These are phyloP conservation scores for Onygenales sp. DNA, from an alignment of 2,329 filamentous ascomycete species.

Conservation along the genomic window DNA sequence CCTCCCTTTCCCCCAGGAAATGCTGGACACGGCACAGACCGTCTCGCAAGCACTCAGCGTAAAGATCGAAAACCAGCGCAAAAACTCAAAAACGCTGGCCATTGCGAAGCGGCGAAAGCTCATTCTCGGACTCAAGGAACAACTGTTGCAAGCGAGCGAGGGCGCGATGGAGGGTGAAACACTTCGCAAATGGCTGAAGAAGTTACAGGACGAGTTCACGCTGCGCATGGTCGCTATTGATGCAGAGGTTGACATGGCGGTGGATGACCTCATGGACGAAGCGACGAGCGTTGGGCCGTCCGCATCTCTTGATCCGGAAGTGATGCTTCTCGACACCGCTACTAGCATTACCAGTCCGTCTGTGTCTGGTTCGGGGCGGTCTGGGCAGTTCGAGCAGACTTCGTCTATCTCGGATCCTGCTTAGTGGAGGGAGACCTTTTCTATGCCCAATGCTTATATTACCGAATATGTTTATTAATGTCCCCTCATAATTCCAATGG, in stretches of 20 bases:
- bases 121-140: conserved; percentile 62
- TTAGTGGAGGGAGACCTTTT: too few species aligned
- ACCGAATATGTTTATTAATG: too few species aligned
- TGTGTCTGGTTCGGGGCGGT: background rate
- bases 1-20: conserved; percentile 58
- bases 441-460: too few species aligned
- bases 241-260: conserved; percentile 16
- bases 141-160: conserved; percentile 57
- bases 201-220: conserved; percentile 67
- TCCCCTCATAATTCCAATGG: too few species aligned
- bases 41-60: conserved; percentile 55
- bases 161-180: conserved; percentile 56
- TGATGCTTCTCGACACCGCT: background rate
- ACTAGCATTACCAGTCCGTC: background rate
- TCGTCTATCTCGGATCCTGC: too few species aligned
- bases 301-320: background rate
- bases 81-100: conserved; percentile 48
- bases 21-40: conserved; percentile 58
- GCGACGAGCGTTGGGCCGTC: conserved; percentile 2
- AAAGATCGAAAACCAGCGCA: conserved; percentile 49
- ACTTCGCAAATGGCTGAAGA: conserved; percentile 54
- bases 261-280: conserved; percentile 1
- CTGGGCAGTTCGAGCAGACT: too few species aligned
- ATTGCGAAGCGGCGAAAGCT: conserved; percentile 60
- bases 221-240: conserved; percentile 56